Conservation (phyloP, 2,329 filamentous ascomycete species). For the Claviceps purpurea region DNA sequence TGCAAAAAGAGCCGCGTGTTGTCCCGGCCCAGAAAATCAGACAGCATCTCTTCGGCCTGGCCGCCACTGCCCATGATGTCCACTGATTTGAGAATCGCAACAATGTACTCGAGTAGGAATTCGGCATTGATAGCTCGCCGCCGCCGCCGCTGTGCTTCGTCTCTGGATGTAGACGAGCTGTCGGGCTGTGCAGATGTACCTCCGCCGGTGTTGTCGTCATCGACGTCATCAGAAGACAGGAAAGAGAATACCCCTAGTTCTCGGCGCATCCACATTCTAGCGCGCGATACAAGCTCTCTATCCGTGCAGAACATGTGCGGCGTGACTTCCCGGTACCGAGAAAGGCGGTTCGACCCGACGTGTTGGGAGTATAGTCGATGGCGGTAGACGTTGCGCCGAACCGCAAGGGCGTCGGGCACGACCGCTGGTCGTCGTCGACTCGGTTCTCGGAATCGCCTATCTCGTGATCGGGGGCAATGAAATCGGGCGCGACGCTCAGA, state of each 20-base stretch:
- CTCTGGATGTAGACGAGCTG: conserved; percentile 16
- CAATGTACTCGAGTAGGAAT: conserved; percentile 73
- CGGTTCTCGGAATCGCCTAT: conserved; percentile 4
- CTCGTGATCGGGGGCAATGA: not conserved
- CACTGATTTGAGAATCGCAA: conserved; percentile 70
- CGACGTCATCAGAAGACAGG: conserved; percentile 28
- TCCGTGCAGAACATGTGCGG: conserved; percentile 52
- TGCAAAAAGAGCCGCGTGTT: conserved; percentile 69
- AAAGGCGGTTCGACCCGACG: conserved; percentile 68
- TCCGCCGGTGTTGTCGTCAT: conserved; percentile 12
- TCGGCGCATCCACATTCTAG: conserved; percentile 67
- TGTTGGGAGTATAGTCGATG: conserved; percentile 63
- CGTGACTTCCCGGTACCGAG: conserved; percentile 61
- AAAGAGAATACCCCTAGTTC: conserved; percentile 78
- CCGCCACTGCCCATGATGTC: conserved; percentile 70
- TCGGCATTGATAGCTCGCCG: conserved; percentile 45
- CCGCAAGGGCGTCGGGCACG: conserved; percentile 14
- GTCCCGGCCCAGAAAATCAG: conserved; percentile 63
- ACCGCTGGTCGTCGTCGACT: not conserved
- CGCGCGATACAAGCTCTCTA: conserved; percentile 57
- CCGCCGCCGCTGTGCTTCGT: conserved; percentile 23
- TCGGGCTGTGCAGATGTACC: conserved; percentile 9
- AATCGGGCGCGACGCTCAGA: not conserved
- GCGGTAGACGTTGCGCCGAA: conserved; percentile 61
- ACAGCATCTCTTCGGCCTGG: conserved; percentile 64